Percentiles rank a stretch among this genome's conserved stretches.
Evolutionary conservation across 768 basidiomycete species (phyloP).

Genomic region (Lentinula sp.): DNA sequence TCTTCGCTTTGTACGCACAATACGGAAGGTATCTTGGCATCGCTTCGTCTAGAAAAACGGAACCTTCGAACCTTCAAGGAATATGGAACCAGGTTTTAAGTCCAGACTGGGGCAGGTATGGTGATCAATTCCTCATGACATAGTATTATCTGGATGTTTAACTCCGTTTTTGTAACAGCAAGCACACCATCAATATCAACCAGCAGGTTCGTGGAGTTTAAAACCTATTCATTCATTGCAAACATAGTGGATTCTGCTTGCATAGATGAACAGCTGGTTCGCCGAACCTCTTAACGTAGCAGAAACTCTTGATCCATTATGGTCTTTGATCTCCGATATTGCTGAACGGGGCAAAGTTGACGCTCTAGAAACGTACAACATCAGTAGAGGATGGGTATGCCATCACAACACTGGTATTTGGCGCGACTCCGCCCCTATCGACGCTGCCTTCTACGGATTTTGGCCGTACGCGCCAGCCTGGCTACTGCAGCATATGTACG

Average conservation of each 20-base stretch:
- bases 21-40: slow-evolving; percentile 7
- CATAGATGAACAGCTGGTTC: slow-evolving; percentile 10
- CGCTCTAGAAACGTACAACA: slow-evolving; percentile 13
- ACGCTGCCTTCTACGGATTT: slow-evolving; percentile 13
- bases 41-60: slow-evolving; percentile 5
- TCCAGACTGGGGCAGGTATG: slow-evolving; percentile 12
- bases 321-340: slow-evolving; percentile 9
- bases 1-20: slow-evolving; percentile 7
- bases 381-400: slow-evolving; percentile 10
- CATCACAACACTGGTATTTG: slow-evolving; percentile 11
- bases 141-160: neutral
- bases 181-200: slow-evolving; percentile 14
- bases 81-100: slow-evolving; percentile 10
- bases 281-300: slow-evolving; percentile 12
- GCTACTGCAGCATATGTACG: slow-evolving; percentile 11
- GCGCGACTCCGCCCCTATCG: slow-evolving; percentile 8
- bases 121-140: neutral
- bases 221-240: neutral
- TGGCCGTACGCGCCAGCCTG: slow-evolving; percentile 12
- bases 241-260: neutral
- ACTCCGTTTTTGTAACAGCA: neutral
- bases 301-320: slow-evolving; percentile 12
- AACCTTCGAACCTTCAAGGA: slow-evolving; percentile 9
- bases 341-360: slow-evolving; percentile 10
- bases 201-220: slow-evolving; percentile 9